phyloP scores from a whole-genome alignment of 1,139 yeast species.

The Waltiozyma solani region DNA sequence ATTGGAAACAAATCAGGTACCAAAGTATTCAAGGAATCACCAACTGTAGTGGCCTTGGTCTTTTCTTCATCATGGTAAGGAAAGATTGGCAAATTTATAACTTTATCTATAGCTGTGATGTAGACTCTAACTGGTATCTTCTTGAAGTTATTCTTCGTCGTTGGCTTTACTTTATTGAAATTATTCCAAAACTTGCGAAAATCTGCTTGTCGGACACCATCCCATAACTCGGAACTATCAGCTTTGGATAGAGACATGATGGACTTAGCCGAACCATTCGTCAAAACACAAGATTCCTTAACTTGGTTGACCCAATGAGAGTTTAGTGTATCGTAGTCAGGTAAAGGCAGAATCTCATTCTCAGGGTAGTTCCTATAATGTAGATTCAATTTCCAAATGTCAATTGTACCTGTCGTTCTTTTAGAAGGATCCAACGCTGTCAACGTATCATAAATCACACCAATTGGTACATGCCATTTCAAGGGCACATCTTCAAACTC shows the following conservation, averaged over 20 bases:
- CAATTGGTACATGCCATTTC: conserved; percentile 75
- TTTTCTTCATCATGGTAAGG: conserved; percentile 18
- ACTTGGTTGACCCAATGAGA: conserved; percentile 63
- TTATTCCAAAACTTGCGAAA: conserved; percentile 25
- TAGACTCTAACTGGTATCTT: conserved; percentile 54
- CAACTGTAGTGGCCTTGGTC: conserved; percentile 25
- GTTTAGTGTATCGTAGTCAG: conserved; percentile 25
- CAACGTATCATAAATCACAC: conserved; percentile 52
- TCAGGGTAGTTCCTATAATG: conserved; percentile 38
- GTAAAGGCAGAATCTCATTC: conserved; percentile 40
- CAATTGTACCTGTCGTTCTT: conserved; percentile 3
- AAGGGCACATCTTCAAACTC: conserved; percentile 55
- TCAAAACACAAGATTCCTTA: conserved; percentile 68
- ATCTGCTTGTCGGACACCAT: conserved; percentile 29
- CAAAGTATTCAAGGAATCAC: conserved; percentile 29
- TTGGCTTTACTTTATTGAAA: conserved; percentile 27
- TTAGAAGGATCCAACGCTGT: conserved; percentile 27
- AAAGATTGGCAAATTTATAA: conserved; percentile 33
- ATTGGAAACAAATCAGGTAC: conserved; percentile 37
- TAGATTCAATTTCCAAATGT: conserved; percentile 43
- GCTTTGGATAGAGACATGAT: conserved; percentile 64
- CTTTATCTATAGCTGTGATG: conserved; percentile 33
- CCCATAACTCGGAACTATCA: conserved; percentile 49
- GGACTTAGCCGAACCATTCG: conserved; percentile 64
- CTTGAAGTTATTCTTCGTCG: conserved; percentile 19